A percentile compares a stretch with the other conserved stretches of the same genome.
Evolutionary conservation across 371 early-diverging fungal species (phyloP).

Genomic region (Pancytospora philotis): DNA sequence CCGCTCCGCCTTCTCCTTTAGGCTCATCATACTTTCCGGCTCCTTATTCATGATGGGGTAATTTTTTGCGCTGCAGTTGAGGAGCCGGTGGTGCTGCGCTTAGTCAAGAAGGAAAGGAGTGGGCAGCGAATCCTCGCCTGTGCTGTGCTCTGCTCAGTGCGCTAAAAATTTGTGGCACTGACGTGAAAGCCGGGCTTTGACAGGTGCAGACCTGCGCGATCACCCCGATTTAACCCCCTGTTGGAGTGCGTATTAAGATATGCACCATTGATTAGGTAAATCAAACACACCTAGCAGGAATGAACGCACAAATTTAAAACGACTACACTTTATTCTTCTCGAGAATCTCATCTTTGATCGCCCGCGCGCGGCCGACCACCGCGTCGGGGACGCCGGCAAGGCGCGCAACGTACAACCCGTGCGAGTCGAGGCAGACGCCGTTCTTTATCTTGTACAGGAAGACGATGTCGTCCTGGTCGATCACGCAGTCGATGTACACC

Average conservation of each 20-base stretch:
- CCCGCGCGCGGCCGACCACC: conserved; percentile 50
- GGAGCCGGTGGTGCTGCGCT: too few species aligned
- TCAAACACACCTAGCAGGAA: too few species aligned
- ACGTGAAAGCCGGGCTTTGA: too few species aligned
- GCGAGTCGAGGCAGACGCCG: conserved; percentile 70
- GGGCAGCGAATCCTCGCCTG: too few species aligned
- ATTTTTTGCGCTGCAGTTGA: too few species aligned
- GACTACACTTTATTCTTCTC: conserved; percentile 16
- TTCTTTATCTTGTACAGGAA: conserved; percentile 80
- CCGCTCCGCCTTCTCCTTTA: background rate
- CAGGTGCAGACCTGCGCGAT: too few species aligned
- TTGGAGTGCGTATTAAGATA: conserved; percentile 7
- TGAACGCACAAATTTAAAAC: conserved; percentile 4
- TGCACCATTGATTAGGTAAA: background rate
- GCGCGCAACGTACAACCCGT: conserved; percentile 80
- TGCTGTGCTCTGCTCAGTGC: too few species aligned
- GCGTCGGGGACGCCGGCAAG: conserved; percentile 78
- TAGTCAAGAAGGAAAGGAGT: too few species aligned
- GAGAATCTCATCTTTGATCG: conserved; percentile 24
- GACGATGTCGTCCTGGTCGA: conserved; percentile 65
- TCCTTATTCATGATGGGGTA: too few species aligned
- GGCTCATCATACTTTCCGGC: too few species aligned
- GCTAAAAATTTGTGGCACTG: too few species aligned
- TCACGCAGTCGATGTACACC: conserved; percentile 38
- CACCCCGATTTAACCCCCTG: too few species aligned